These are phyloP conservation scores for Gaultheria prostrata DNA, from an alignment of 148 eudicot species.

Conservation along the genomic window DNA sequence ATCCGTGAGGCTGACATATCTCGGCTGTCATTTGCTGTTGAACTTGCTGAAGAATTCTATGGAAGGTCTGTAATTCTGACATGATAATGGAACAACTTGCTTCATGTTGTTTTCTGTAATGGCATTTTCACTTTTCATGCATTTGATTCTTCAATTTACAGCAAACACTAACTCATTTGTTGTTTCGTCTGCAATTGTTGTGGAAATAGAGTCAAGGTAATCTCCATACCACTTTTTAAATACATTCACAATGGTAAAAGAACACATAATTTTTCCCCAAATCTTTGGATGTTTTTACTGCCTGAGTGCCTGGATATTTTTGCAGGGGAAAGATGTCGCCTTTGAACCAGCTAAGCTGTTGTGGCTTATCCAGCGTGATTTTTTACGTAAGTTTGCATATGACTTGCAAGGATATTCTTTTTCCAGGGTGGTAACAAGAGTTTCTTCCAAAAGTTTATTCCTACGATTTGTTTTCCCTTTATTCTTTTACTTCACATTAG, in stretches of 20 bases:
- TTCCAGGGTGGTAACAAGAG: not conserved
- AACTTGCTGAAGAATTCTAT: constrained; percentile 99
- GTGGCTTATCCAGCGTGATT: constrained; percentile 99
- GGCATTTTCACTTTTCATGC: constrained; percentile 2
- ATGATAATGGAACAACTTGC: not conserved
- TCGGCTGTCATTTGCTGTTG: constrained; percentile 92
- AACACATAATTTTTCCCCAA: not conserved
- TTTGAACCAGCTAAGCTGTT: constrained; percentile 95
- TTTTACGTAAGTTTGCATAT: constrained; percentile 65
- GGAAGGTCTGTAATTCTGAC: constrained; percentile 57
- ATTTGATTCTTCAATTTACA: constrained; percentile 3
- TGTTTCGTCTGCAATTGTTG: constrained; percentile 16
- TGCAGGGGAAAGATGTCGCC: constrained; percentile 92
- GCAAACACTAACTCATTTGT: constrained; percentile 35
- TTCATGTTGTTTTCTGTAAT: not conserved
- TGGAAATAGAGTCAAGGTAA: constrained; percentile 83
- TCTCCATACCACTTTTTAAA: constrained; percentile 8
- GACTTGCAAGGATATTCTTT: not conserved
- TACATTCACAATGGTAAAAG: too few relatives aligned
- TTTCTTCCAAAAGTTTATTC: not conserved
- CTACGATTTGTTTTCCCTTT: not conserved
- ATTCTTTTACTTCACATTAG: not conserved
- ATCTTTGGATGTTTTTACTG: not conserved
- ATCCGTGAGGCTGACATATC: constrained; percentile 99
- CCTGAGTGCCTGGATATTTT: not conserved